A percentile compares a stretch with the other conserved stretches of the same genome.
Evolutionary conservation across 805 yeast genomes (phyloP).

Genomic region (Schwanniomyces yamadae): DNA sequence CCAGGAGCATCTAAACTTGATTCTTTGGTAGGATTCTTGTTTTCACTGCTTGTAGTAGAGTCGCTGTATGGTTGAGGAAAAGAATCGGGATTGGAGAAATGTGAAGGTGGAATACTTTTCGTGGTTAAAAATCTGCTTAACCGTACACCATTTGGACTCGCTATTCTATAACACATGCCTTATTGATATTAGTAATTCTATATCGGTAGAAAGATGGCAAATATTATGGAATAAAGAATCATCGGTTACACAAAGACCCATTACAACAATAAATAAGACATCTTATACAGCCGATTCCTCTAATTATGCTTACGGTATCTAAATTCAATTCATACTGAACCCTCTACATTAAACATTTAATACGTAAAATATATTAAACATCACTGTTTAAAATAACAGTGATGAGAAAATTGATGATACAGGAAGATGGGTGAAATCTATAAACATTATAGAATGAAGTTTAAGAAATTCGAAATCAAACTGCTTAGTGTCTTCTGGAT

Average conservation of each 20-base stretch:
- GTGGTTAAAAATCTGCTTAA: neutral
- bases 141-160: no score
- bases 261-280: no score
- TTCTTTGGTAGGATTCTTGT: neutral
- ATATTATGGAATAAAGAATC: no score
- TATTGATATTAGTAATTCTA: no score
- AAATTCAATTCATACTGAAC: no score
- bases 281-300: no score
- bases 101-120: slow-evolving; percentile 16
- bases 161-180: no score
- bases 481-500: slow-evolving; percentile 83
- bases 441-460: slow-evolving; percentile 3
- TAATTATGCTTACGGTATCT: slow-evolving; percentile 1
- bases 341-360: no score
- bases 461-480: slow-evolving; percentile 1
- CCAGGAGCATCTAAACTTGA: no score
- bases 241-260: no score
- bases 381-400: slow-evolving; percentile 1
- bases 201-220: no score
- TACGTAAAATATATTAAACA: slow-evolving; percentile 9
- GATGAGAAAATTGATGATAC: slow-evolving; percentile 9
- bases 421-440: slow-evolving; percentile 3
- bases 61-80: slow-evolving; percentile 18
- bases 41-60: no score
- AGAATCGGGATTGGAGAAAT: slow-evolving; percentile 19